Evolutionary conservation across 2,329 filamentous ascomycete genomes (phyloP), one percentile per base, ranked within the genome.

Genomic region (Cryphonectria japonica): DNA sequence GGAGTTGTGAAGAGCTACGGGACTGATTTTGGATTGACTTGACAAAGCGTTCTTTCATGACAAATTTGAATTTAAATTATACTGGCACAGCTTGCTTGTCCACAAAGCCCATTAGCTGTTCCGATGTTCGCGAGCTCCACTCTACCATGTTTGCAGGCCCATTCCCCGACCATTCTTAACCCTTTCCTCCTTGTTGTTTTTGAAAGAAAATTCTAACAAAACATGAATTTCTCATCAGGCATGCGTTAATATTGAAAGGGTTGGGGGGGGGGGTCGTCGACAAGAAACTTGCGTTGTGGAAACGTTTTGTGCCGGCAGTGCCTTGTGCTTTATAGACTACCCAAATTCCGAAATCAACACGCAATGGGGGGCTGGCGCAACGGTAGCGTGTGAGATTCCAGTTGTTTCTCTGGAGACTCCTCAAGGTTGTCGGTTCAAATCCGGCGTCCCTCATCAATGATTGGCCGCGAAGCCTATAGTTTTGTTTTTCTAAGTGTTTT

Each of bases 341-440:
- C 14, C 16, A 2, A 0, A 22, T 46, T 50, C 0, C 2, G 2
- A 6, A 29, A 22, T 16, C 6, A 46, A 9, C 1, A 16, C 8
- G 9, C 6, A 32, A 32, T 8, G 67, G 67, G 60, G 61, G 43
- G 67, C 60, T 69, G 61, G 59, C 60, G 61, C 59, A 69, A 65
- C 59, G 67, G 59, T 69, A 69, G 67, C 59, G 67, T 54, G 67
- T 69, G 46, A 69, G 67, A 69, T 67, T 67, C 66, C 66, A 67
- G 66, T 39, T 60, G 43, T 41, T 57, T 39, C 34, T 46, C 65
- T 39, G 65, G 66, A 43, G 41, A 46, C 26, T 67, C 66, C 66
- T 67, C 52, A 67, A 67, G 66, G 66, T 67, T 67, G 39, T 67
- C 52, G 66, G 66, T 67, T 67, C 66, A 67, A 67, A 67, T 67